Conservation (phyloP, 768 basidiomycete species). For the Termitomyces bulborhizus region DNA sequence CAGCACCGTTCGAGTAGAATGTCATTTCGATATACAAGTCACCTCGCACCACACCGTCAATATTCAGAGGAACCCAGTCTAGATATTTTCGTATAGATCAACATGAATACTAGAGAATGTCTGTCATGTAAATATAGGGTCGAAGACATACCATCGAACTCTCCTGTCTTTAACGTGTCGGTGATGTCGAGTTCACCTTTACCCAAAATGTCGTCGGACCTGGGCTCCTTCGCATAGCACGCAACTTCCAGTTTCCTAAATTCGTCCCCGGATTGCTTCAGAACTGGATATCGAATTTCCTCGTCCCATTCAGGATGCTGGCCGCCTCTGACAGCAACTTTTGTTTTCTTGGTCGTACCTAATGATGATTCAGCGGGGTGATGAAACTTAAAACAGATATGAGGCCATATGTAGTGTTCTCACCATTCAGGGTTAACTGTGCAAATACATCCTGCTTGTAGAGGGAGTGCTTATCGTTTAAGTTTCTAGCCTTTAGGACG, state of each 20-base stretch:
- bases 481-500: conserved; percentile 77
- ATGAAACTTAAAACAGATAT: not conserved
- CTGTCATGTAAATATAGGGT: not conserved
- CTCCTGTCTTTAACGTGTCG: conserved; percentile 76
- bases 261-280: conserved; percentile 48
- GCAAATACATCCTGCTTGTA: conserved; percentile 91
- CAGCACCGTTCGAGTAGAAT: conserved; percentile 70
- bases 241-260: conserved; percentile 62
- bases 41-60: conserved; percentile 59
- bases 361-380: conserved; percentile 10
- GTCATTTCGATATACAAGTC: conserved; percentile 94
- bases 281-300: conserved; percentile 74
- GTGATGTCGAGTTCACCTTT: conserved; percentile 70
- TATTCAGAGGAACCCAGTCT: conserved; percentile 31
- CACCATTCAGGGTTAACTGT: conserved; percentile 51
- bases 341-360: conserved; percentile 61
- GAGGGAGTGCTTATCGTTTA: conserved; percentile 77
- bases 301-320: conserved; percentile 94
- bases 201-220: conserved; percentile 71
- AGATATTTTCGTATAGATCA: not conserved
- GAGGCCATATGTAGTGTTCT: conserved; percentile 3
- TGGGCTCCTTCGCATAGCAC: conserved; percentile 76
- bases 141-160: conserved; percentile 75
- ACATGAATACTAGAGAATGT: not conserved
- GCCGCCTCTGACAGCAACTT: conserved; percentile 77